Base-by-base conservation (phyloP, 1,284 basidiomycete genomes). In the Pulchroboletus neoregius region DNA sequence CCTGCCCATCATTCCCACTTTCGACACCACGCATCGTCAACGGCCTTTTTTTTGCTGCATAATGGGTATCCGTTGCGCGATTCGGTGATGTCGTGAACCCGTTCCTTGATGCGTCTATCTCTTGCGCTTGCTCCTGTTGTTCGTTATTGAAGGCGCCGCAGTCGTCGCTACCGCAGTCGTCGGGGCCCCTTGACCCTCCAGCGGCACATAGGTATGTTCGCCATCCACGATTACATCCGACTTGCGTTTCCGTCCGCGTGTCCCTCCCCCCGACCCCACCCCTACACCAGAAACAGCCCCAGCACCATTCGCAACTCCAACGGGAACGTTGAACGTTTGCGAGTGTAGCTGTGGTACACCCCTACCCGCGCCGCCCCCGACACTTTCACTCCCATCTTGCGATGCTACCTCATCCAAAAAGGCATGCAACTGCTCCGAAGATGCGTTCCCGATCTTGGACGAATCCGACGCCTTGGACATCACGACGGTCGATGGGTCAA, bases 191-290 rank as follows among this genome's bases (percentile, higher is more conserved):
- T 28, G 43, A 2, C 12, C 30, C 15, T 43, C 51, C 11, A 32
- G 51, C 28, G 33, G 4, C n/a, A 8, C 38, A 32, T 48, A 32
- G 10, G 18, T 5, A 24, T 49, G 33, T 6, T 38, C 40, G 10
- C 62, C 51, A 23, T 71, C 68, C 31, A 53, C 51, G 11, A 56
- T 46, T 43, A 62, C 62, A 16, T 78, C 73, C 31, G 73, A 76
- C 60, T 78, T 76, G 51, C 77, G 72, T 55, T 79, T 79, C 54
- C 66, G 58, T 32, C 62, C 61, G 0, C 65, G 56, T 8, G 36
- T 5, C 1, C 41, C 43, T 3, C 2, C 2, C 45, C 15, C 34
- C n/a, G 5, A 6, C 2, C 37, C 44, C 6, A 30, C 36, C 24
- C 48, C 49, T 12, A 30, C 9, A 6, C 46, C 46, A n/a, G 26